Percentiles rank a stretch among this genome's conserved stretches.
These are phyloP conservation scores for Macrophomina pseudophaseolina DNA, from an alignment of 2,329 filamentous ascomycete genomes.

Conservation along the genomic window DNA sequence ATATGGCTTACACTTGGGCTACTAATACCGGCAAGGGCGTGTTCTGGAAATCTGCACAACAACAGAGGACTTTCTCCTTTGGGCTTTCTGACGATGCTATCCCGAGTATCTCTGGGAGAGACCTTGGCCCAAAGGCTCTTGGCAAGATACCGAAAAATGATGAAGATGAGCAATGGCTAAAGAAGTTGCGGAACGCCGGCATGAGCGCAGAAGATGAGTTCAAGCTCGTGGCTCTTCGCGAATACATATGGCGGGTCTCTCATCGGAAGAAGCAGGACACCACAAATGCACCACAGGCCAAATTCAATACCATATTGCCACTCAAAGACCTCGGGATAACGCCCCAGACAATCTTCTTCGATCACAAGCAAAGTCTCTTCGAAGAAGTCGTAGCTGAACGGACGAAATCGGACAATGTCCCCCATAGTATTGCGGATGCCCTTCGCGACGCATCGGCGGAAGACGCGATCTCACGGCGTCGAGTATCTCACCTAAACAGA, in stretches of 20 bases:
- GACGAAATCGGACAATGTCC: conserved; percentile 45
- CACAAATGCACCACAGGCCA: conserved; percentile 54
- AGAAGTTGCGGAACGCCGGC: conserved; percentile 80
- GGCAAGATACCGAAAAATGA: conserved; percentile 75
- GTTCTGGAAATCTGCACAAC: conserved; percentile 83
- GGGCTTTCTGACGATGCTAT: conserved; percentile 61
- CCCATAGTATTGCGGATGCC: conserved; percentile 87
- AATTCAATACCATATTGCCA: conserved; percentile 72
- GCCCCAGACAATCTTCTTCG: conserved; percentile 90
- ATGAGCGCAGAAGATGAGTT: conserved; percentile 83
- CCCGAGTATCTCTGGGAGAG: conserved; percentile 61
- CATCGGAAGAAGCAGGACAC: conserved; percentile 62
- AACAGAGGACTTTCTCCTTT: conserved; percentile 72
- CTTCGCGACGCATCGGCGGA: conserved; percentile 88
- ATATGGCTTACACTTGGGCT: conserved; percentile 86
- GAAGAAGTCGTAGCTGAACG: conserved; percentile 40
- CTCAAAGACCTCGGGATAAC: conserved; percentile 77
- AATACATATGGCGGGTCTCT: conserved; percentile 89
- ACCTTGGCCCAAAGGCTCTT: conserved; percentile 63
- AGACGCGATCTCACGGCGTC: conserved; percentile 60
- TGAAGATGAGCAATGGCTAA: conserved; percentile 94
- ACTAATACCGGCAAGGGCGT: conserved; percentile 76
- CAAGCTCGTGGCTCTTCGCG: conserved; percentile 82
- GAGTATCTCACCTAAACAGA: conserved; percentile 46
- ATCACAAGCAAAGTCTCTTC: conserved; percentile 68